Percentiles rank a stretch among this genome's conserved stretches.
These are phyloP conservation scores for Cinnamomum micranthum DNA, from an alignment of 164 flowering plant species.

Conservation along the genomic window DNA sequence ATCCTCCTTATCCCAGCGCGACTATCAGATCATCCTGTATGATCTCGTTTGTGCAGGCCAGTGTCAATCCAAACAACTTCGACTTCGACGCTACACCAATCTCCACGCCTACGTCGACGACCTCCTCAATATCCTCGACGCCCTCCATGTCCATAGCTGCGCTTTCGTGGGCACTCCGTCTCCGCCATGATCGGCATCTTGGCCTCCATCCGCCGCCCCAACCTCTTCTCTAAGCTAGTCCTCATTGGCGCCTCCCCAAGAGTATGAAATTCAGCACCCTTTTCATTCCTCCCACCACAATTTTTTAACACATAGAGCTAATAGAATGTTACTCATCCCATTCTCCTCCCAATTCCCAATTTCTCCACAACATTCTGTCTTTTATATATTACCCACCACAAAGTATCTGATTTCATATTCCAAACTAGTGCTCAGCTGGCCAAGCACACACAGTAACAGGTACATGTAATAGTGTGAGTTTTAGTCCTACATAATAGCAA, in stretches of 20 bases:
- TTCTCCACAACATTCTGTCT: too few relatives aligned
- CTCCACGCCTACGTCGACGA: conserved; percentile 92
- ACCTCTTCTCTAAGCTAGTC: conserved; percentile 80
- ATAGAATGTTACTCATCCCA: too few relatives aligned
- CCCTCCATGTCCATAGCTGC: conserved; percentile 55
- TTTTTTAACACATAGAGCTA: too few relatives aligned
- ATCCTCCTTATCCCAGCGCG: conserved; percentile 56
- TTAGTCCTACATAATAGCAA: too few relatives aligned
- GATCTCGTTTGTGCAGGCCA: conserved; percentile 95
- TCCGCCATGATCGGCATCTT: conserved; percentile 90
- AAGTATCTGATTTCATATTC: too few relatives aligned
- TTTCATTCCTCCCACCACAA: too few relatives aligned
- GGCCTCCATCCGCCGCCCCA: conserved; percentile 81
- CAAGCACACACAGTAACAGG: too few relatives aligned
- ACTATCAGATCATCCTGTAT: conserved; percentile 62
- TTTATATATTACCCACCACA: too few relatives aligned
- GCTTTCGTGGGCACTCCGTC: conserved; percentile 86
- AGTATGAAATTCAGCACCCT: conserved; percentile 20
- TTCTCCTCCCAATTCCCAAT: too few relatives aligned
- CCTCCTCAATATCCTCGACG: conserved; percentile 68
- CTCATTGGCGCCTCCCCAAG: conserved; percentile 94
- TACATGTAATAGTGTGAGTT: too few relatives aligned
- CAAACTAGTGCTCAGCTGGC: too few relatives aligned
- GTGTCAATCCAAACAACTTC: conserved; percentile 86
- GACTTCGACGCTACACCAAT: conserved; percentile 67